These are phyloP conservation scores for Cordyceps militaris DNA, from an alignment of 2,329 filamentous ascomycete genomes.

Conservation along the genomic window DNA sequence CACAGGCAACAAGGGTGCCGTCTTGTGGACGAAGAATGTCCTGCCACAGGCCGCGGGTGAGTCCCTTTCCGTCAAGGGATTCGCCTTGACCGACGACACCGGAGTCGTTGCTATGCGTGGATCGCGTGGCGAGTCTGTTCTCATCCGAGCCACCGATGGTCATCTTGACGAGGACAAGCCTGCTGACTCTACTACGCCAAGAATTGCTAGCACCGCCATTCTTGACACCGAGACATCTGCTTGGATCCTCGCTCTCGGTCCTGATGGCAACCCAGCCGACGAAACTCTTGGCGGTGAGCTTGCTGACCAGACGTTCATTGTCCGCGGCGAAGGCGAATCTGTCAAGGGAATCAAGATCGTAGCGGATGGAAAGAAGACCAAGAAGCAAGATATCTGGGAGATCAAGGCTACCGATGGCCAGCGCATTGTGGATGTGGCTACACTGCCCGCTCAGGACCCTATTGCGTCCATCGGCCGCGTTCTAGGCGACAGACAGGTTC, in stretches of 20 bases:
- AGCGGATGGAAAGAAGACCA: constrained; percentile 32
- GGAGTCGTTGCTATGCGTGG: constrained; percentile 52
- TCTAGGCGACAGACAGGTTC: constrained; percentile 81
- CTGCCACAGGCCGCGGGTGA: constrained; percentile 48
- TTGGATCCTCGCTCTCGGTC: constrained; percentile 47
- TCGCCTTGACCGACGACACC: constrained; percentile 52
- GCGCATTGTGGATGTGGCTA: constrained; percentile 60
- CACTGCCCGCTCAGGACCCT: constrained; percentile 69
- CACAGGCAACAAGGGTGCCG: constrained; percentile 62
- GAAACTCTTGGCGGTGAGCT: constrained; percentile 38
- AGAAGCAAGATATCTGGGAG: constrained; percentile 57
- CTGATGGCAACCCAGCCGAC: constrained; percentile 39
- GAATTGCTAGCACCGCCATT: constrained; percentile 36
- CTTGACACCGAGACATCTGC: constrained; percentile 46
- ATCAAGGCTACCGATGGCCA: constrained; percentile 62
- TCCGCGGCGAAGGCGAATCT: constrained; percentile 40
- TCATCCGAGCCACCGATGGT: constrained; percentile 48
- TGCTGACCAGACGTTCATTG: constrained; percentile 48
- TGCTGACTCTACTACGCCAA: constrained; percentile 23
- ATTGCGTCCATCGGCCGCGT: constrained; percentile 94
- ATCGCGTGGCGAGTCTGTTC: constrained; percentile 54
- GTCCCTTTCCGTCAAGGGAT: constrained; percentile 60
- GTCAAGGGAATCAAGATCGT: constrained; percentile 51
- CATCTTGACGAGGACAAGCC: constrained; percentile 39
- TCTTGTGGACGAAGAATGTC: constrained; percentile 69